Conservation (phyloP, 2,329 filamentous ascomycete genomes). For the Ophiobolus disseminans region DNA sequence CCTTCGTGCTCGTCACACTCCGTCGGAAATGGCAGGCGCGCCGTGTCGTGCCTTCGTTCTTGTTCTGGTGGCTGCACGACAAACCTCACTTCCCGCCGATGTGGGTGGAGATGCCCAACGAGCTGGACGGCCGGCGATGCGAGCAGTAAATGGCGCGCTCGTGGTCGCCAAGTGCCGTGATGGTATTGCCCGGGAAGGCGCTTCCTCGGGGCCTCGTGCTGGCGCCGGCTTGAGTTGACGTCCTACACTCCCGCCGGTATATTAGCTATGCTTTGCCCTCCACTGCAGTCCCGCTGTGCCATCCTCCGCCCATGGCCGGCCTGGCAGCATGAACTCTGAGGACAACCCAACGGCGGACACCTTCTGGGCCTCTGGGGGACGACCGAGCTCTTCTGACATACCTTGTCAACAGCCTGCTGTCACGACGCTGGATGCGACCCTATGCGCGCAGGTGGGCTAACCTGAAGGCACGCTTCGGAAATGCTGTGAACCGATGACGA, state of each 20-base stretch:
- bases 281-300: background rate
- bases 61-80: background rate
- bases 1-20: constrained; percentile 36
- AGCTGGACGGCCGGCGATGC: constrained; percentile 11
- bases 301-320: constrained; percentile 2
- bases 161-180: background rate
- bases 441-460: constrained; percentile 13
- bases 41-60: constrained; percentile 5
- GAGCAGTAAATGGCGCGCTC: constrained; percentile 11
- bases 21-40: constrained; percentile 13
- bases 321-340: constrained; percentile 5
- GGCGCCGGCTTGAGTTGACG: constrained; percentile 21
- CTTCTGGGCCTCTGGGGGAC: constrained; percentile 2
- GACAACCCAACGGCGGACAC: constrained; percentile 1
- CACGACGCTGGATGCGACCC: constrained; percentile 10
- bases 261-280: constrained; percentile 41
- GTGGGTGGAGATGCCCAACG: background rate
- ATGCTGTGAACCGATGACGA: constrained; percentile 26
- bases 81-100: background rate
- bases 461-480: constrained; percentile 15
- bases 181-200: constrained; percentile 6
- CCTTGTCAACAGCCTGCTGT: constrained; percentile 19
- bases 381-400: constrained; percentile 31
- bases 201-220: constrained; percentile 22
- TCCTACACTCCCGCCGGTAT: constrained; percentile 33